A percentile compares a stretch with the other conserved stretches of the same genome.
Evolutionary conservation across 1,284 basidiomycete species (phyloP).

Genomic region (Papiliotrema flavescens): DNA sequence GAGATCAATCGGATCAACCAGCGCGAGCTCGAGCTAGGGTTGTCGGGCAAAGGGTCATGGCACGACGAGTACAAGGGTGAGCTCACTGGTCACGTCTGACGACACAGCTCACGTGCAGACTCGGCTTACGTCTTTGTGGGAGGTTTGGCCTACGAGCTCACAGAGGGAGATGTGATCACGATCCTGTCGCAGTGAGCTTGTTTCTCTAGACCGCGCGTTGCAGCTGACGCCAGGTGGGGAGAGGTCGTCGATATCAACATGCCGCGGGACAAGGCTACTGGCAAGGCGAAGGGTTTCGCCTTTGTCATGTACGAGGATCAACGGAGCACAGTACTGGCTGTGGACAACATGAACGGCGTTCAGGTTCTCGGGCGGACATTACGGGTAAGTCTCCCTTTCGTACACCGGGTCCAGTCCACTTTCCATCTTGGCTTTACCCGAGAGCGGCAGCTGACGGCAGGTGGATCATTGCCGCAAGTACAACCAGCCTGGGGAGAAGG

Average conservation of each 20-base stretch:
- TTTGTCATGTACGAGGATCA: conserved; percentile 99
- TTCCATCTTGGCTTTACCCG: not conserved
- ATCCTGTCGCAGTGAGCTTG: conserved; percentile 88
- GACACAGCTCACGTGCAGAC: conserved; percentile 53
- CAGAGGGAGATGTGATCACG: conserved; percentile 95
- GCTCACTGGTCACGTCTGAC: conserved; percentile 18
- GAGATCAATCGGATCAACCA: conserved; percentile 94
- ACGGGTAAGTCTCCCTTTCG: conserved; percentile 53
- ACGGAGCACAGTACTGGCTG: conserved; percentile 88
- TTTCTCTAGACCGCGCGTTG: not conserved
- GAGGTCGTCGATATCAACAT: conserved; percentile 94
- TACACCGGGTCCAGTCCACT: not conserved
- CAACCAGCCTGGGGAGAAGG: conserved; percentile 76
- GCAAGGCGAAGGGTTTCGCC: conserved; percentile 84
- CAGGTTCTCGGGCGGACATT: conserved; percentile 79
- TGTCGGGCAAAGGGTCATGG: conserved; percentile 66
- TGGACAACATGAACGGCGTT: conserved; percentile 97
- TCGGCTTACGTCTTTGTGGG: conserved; percentile 94
- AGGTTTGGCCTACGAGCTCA: conserved; percentile 77
- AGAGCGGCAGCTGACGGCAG: conserved; percentile 10
- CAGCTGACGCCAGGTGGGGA: conserved; percentile 64
- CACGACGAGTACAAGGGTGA: conserved; percentile 90
- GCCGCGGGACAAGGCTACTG: conserved; percentile 85
- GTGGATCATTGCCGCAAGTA: conserved; percentile 93
- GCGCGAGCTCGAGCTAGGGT: conserved; percentile 80